Evolutionary conservation across 2,329 filamentous ascomycete species (phyloP).

Genomic region (Microascus cirrosus): DNA sequence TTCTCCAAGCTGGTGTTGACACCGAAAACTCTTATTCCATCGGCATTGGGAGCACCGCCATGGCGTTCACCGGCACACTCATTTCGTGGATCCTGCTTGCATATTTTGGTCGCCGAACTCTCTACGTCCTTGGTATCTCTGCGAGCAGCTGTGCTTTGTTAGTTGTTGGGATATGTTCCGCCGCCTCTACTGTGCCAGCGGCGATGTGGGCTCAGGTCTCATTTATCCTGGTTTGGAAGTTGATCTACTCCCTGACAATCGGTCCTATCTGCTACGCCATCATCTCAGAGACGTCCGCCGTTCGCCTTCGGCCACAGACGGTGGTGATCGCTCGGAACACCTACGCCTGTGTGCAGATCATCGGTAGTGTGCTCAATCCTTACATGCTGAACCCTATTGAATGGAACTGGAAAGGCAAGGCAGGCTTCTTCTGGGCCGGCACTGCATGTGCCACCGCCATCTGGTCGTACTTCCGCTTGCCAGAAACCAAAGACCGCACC

Average conservation of each 20-base stretch:
- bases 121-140: constrained; percentile 27
- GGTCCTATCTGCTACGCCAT: constrained; percentile 32
- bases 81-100: constrained; percentile 32
- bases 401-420: constrained; percentile 23
- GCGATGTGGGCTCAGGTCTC: constrained; percentile 26
- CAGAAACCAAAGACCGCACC: constrained; percentile 56
- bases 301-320: constrained; percentile 28
- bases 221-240: constrained; percentile 31
- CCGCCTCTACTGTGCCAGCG: constrained; percentile 20
- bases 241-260: constrained; percentile 28
- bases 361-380: constrained; percentile 17
- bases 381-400: constrained; percentile 21
- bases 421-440: constrained; percentile 25
- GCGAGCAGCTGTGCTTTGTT: constrained; percentile 20
- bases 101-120: constrained; percentile 26
- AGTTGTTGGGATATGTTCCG: constrained; percentile 28
- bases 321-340: constrained; percentile 29
- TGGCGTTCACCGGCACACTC: constrained; percentile 30
- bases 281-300: constrained; percentile 28
- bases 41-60: constrained; percentile 26
- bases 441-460: constrained; percentile 36
- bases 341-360: constrained; percentile 16
- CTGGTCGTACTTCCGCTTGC: constrained; percentile 40
- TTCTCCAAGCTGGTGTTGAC: constrained; percentile 29
- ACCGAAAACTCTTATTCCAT: constrained; percentile 25